These are phyloP conservation scores for Xylariaceae sp. DNA, from an alignment of 2,329 filamentous ascomycete species.

Conservation along the genomic window DNA sequence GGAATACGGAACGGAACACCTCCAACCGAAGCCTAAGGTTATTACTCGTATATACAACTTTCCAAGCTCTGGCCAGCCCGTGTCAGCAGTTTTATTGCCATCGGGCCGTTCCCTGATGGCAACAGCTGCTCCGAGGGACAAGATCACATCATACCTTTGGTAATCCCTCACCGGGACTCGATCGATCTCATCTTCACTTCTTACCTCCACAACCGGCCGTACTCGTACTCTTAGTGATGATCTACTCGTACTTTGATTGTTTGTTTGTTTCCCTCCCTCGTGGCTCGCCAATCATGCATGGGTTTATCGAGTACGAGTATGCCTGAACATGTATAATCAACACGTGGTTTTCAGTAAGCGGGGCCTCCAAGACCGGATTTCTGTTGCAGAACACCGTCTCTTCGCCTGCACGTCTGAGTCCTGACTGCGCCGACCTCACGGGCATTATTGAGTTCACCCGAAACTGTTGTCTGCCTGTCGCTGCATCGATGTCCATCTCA, in stretches of 20 bases:
- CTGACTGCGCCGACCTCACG: background rate
- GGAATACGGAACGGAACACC: too few species aligned
- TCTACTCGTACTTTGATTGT: background rate
- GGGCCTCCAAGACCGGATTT: background rate
- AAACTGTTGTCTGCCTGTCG: background rate
- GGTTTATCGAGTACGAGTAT: background rate
- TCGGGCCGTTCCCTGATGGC: background rate
- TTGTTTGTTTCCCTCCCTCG: background rate
- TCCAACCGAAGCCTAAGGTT: too few species aligned
- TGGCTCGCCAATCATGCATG: background rate
- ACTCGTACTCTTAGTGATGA: background rate
- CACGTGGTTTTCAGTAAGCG: background rate
- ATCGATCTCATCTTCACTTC: background rate
- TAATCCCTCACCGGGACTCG: background rate
- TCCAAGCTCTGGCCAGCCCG: too few species aligned
- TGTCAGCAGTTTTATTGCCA: background rate
- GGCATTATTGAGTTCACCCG: background rate
- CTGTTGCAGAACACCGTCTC: background rate
- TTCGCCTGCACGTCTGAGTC: background rate
- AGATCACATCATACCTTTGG: background rate
- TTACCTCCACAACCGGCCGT: background rate
- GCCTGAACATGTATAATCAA: background rate
- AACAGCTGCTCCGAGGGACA: background rate
- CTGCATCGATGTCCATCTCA: background rate
- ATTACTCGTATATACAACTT: too few species aligned